phyloP scores from a whole-genome alignment of 495 filamentous ascomycete genomes.

The Astrothelium subdiscretum region DNA sequence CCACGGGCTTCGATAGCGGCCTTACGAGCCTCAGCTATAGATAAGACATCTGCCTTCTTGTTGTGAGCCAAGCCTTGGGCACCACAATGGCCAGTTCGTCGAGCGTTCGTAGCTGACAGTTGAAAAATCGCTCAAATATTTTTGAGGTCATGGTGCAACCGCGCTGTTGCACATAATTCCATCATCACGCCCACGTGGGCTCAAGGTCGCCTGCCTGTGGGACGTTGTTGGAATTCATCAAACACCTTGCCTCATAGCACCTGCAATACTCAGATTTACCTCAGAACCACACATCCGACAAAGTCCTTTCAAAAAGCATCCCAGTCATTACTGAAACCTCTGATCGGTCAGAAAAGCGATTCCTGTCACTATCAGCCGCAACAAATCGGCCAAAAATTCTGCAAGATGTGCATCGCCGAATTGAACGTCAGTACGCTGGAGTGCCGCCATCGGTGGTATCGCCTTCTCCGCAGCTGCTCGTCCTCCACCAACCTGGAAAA shows the following conservation, averaged over 20 bases:
- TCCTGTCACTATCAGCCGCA: no score
- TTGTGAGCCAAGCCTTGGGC: background rate
- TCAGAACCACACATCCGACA: background rate
- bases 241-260: background rate
- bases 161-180: background rate
- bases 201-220: background rate
- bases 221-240: background rate
- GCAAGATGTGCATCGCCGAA: constrained; percentile 29
- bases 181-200: background rate
- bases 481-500: constrained; percentile 25
- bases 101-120: constrained; percentile 1
- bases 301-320: background rate
- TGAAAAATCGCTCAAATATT: background rate
- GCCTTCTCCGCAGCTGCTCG: constrained; percentile 21
- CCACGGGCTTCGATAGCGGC: background rate
- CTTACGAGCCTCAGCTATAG: background rate
- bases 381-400: background rate
- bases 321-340: background rate
- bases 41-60: background rate
- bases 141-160: background rate
- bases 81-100: background rate
- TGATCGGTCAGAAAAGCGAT: no score
- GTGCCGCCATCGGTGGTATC: constrained; percentile 31
- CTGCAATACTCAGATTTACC: background rate
- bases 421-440: constrained; percentile 28